Base-by-base conservation (phyloP, 306 rosid genomes). In the Ceratonia siliqua region DNA sequence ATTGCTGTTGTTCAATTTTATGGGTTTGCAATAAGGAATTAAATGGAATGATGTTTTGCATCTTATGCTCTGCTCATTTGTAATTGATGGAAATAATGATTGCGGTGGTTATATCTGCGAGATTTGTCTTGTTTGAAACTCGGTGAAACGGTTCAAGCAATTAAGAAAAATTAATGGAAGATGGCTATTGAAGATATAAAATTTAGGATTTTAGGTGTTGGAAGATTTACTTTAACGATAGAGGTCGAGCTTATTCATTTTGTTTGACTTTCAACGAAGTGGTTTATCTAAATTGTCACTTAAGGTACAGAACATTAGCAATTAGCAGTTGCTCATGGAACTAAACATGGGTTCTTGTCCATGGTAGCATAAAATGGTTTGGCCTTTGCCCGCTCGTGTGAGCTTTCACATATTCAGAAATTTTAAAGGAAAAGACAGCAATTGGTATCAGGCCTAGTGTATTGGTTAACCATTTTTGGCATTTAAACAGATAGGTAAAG, bases 221-320 rank as follows among this genome's bases (percentile, higher is more conserved):
- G 25, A 25, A 74, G 41, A 72, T 64, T 79, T 70, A 33, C 68
- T 79, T 49, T 22, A 49, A 24, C 6, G 8, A 17, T 63, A 30
- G 64, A 75, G 52, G 66, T 72, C 45, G 27, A 66, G 33, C 36
- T 50, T 39, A 24, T 32, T 66, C 32, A 14, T 8, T 59, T 66
- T 71, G 43, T 42, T 49, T 67, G 35, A 66, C 22, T 59, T 49
- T 24, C 42, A 43, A 48, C 39, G 66, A 70, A 41, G 25, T 24
- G 4, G 38, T 68, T 45, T 36, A 46, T 27, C 55, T 62, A 28
- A 42, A 62, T 28, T 68, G 43, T 24, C 48, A 52, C 15, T 59
- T 62, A 32, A 70, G 56, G 38, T 6, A 41, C 24, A 46, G 53
- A 64, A 3, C 30, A 38, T 28, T 62, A 18, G 21, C 13, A 45